phyloP scores from a whole-genome alignment of 2,329 filamentous ascomycete genomes.

The Cercospora sp. region DNA sequence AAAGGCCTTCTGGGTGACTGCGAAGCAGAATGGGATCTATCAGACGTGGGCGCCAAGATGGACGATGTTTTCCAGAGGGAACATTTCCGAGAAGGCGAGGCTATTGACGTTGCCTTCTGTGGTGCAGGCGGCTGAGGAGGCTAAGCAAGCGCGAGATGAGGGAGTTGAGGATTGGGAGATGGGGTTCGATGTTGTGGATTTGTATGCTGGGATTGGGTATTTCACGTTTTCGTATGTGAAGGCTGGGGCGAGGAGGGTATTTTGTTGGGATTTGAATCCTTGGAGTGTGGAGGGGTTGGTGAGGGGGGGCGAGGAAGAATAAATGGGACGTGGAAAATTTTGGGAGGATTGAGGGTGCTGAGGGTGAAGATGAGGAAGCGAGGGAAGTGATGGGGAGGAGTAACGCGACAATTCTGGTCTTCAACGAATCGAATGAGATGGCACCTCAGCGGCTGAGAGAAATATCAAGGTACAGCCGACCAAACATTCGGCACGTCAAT shows the following conservation, averaged over 20 bases:
- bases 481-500: constrained; percentile 58
- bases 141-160: constrained; percentile 12
- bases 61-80: constrained; percentile 94
- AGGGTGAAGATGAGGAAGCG: constrained; percentile 14
- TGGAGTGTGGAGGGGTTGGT: constrained; percentile 51
- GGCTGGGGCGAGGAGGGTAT: constrained; percentile 66
- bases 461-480: constrained; percentile 7
- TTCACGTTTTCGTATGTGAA: constrained; percentile 82
- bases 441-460: constrained; percentile 36
- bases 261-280: constrained; percentile 84
- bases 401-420: constrained; percentile 41
- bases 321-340: constrained; percentile 38
- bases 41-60: constrained; percentile 87
- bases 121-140: constrained; percentile 36
- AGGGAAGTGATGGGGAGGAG: constrained; percentile 8
- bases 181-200: constrained; percentile 59
- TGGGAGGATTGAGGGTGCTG: constrained; percentile 4
- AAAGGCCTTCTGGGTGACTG: constrained; percentile 73
- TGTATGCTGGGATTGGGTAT: constrained; percentile 93
- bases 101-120: constrained; percentile 56
- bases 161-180: constrained; percentile 23
- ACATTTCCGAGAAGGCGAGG: constrained; percentile 83
- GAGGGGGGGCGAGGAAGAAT: constrained; percentile 45
- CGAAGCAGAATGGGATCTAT: constrained; percentile 70
- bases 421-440: constrained; percentile 44